Evolutionary conservation across 805 yeast genomes (phyloP).

Genomic region (Isabelozyma heimii): DNA sequence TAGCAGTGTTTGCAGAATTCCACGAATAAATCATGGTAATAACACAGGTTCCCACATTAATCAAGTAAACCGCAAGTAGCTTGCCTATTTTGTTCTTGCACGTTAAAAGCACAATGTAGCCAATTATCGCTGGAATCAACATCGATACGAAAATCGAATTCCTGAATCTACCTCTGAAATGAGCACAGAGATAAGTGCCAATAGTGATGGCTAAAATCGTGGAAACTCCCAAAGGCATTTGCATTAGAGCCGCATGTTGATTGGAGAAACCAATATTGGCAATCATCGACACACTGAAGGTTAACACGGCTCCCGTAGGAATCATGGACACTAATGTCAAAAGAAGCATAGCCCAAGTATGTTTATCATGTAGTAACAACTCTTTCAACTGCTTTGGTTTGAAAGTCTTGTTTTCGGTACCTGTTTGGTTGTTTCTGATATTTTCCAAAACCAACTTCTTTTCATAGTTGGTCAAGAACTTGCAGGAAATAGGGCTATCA

Average conservation of each 20-base stretch:
- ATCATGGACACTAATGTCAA: conserved; percentile 47
- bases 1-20: conserved; percentile 66
- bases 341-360: conserved; percentile 48
- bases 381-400: conserved; percentile 46
- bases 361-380: conserved; percentile 43
- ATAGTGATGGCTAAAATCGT: conserved; percentile 30
- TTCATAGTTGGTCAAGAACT: conserved; percentile 40
- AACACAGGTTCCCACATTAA: conserved; percentile 55
- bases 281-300: conserved; percentile 53
- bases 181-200: conserved; percentile 29
- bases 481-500: conserved; percentile 40
- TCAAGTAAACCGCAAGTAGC: conserved; percentile 47
- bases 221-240: conserved; percentile 58
- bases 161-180: conserved; percentile 17
- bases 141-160: conserved; percentile 26
- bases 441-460: conserved; percentile 41
- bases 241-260: conserved; percentile 46
- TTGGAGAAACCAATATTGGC: conserved; percentile 47
- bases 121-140: conserved; percentile 33
- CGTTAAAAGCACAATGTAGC: conserved; percentile 42
- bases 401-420: conserved; percentile 47
- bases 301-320: conserved; percentile 51
- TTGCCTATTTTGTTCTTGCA: conserved; percentile 41
- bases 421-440: conserved; percentile 49
- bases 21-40: conserved; percentile 59